These are phyloP conservation scores for Yamadazyma scolyti DNA, from an alignment of 805 yeast species.

Conservation along the genomic window DNA sequence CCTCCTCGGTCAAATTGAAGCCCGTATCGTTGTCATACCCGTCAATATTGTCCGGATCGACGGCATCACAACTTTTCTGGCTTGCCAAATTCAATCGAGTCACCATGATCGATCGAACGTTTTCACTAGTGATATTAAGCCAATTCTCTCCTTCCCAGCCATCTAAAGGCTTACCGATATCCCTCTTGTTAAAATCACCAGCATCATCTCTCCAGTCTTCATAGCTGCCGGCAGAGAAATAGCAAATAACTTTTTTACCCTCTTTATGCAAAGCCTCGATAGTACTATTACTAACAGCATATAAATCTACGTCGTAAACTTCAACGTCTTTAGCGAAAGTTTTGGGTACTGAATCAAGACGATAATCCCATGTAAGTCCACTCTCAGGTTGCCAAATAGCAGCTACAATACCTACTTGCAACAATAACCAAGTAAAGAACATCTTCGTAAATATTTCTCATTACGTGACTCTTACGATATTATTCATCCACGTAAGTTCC, in stretches of 20 bases:
- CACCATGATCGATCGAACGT: conserved; percentile 17
- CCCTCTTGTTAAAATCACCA: conserved; percentile 12
- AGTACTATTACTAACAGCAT: conserved; percentile 5
- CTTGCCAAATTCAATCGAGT: conserved; percentile 16
- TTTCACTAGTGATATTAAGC: conserved; percentile 17
- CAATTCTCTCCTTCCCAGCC: conserved; percentile 27
- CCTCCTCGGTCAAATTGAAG: conserved; percentile 16
- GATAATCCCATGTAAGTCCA: conserved; percentile 20
- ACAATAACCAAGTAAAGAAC: no score
- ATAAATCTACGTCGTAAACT: conserved; percentile 23
- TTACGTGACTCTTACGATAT: no score
- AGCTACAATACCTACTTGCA: no score
- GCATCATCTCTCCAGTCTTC: conserved; percentile 25
- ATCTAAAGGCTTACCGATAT: conserved; percentile 19
- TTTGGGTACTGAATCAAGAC: conserved; percentile 10
- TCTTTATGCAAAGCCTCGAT: conserved; percentile 15
- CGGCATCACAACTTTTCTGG: conserved; percentile 21
- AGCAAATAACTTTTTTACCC: conserved; percentile 22
- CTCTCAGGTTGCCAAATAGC: conserved; percentile 12
- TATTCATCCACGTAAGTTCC: no score
- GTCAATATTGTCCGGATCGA: conserved; percentile 27
- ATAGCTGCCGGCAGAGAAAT: conserved; percentile 27
- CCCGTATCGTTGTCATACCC: conserved; percentile 26
- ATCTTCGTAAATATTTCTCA: no score
- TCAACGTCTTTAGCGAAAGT: conserved; percentile 7